Base-by-base conservation (phyloP, 2,329 filamentous ascomycete genomes). In the Fusarium sp. region DNA sequence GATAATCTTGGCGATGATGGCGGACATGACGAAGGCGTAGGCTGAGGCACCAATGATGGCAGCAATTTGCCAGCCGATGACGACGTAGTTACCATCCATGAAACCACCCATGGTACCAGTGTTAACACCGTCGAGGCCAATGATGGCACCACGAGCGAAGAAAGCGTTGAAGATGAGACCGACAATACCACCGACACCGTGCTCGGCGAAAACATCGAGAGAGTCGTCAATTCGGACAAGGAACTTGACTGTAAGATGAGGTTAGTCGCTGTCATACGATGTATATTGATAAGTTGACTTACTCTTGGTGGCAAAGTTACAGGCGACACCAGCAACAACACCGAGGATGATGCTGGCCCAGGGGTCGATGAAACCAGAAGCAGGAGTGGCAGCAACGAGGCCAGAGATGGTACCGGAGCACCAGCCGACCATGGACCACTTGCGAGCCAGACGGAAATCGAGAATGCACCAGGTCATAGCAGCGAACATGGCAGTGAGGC, bases 391-490 rank as follows among this genome's bases (percentile, higher is more conserved):
- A 64, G 90, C 89, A 52, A 92, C 90, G 49, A 92, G 89, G 59
- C 90, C 90, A 27, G 89, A 91, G 72, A 92, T 92, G 72, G 88
- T 88, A 62, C 90, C 90, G 15, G 90, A 92, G 80, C 90, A 92
- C 88, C 90, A 91, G 73, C 90, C 90, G 69, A 92, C 90, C 82
- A 92, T 90, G 44, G 87, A 97, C 94, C 95, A 97, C 86, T 98
- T 98, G 82, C 90, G 90, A 64, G 94, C 94, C 63, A 98, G 89
- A 66, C 96, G 92, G 89, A 91, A 98, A 88, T 99, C 96, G 76
- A 98, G 93, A 50, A 98, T 83, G 76, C 95, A 94, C 96, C 96
- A 99, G 57, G 94, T 92, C 81, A 96, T 93, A 71, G 94, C 92
- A 43, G 90, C 95, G 77, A 98, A 97, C 85, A 94, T 94, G 79